phyloP scores from a whole-genome alignment of 768 basidiomycete species.

The Kwoniella europaea region DNA sequence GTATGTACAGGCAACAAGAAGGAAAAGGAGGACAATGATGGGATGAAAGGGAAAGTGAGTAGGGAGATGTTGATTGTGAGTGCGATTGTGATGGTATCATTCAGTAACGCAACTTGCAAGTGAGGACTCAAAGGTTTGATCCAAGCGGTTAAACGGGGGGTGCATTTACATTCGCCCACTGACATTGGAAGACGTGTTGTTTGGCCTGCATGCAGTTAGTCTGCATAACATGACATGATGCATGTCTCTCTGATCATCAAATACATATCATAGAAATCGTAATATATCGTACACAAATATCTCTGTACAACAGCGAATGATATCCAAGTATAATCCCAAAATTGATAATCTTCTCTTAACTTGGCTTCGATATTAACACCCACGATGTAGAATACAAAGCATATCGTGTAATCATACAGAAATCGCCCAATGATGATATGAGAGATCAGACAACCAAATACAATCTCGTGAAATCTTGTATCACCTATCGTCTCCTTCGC shows the following conservation, averaged over 20 bases:
- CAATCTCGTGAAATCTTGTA: too few species aligned
- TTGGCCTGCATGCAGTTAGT: background rate
- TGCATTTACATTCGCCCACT: too few species aligned
- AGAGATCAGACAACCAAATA: too few species aligned
- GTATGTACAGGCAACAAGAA: conserved; percentile 2
- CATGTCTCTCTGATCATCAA: background rate
- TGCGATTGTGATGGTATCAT: background rate
- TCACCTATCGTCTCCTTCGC: background rate
- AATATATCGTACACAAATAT: background rate
- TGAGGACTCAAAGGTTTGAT: conserved; percentile 3
- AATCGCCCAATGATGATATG: too few species aligned
- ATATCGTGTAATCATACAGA: background rate
- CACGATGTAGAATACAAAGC: too few species aligned
- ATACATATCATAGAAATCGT: background rate
- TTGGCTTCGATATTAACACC: too few species aligned
- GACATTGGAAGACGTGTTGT: background rate
- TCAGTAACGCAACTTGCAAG: background rate
- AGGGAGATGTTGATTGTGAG: background rate
- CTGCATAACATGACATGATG: background rate
- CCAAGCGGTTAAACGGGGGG: background rate
- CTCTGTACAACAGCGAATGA: background rate
- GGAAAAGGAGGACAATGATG: background rate
- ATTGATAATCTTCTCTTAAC: too few species aligned
- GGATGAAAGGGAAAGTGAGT: background rate
- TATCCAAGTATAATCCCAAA: too few species aligned